Evolutionary conservation across 2,329 filamentous ascomycete species (phyloP).

Genomic region (Fusarium chaquense): DNA sequence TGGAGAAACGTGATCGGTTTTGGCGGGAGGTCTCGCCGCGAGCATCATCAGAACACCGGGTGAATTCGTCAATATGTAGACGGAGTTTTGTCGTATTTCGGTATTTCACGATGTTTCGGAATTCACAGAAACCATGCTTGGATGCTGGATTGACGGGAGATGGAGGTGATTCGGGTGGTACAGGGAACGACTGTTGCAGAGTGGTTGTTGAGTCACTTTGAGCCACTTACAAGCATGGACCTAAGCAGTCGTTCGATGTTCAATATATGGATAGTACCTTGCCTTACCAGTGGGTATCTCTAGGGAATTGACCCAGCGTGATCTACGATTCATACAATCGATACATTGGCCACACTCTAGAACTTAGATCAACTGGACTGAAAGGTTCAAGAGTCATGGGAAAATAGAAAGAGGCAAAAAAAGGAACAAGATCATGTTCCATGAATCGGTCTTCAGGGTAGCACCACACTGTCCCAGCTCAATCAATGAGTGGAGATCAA

Average conservation of each 20-base stretch:
- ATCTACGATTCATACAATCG: not conserved
- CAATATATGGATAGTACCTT: not conserved
- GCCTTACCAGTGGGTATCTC: not conserved
- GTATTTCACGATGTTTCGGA: conserved; percentile 13
- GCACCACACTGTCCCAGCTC: not conserved
- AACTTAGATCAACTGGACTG: not conserved
- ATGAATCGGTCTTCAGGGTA: conserved; percentile 32
- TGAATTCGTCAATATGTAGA: conserved; percentile 21
- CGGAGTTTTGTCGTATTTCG: conserved; percentile 39
- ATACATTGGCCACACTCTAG: not conserved
- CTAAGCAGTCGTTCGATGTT: not conserved
- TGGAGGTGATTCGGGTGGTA: conserved; percentile 26
- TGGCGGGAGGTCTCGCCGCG: conserved; percentile 25
- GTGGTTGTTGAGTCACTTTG: conserved; percentile 7
- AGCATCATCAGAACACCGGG: conserved; percentile 21
- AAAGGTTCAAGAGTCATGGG: not conserved
- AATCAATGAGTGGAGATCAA: not conserved
- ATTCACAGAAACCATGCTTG: not conserved
- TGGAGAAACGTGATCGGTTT: conserved; percentile 41
- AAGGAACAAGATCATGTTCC: not conserved
- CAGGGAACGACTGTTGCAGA: not conserved
- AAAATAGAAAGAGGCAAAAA: conserved; percentile 13
- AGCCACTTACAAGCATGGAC: not conserved
- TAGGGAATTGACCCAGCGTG: not conserved
- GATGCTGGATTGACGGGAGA: not conserved